Base-by-base conservation (phyloP, 129 eudicot species). In the Kitagawia praeruptora region DNA sequence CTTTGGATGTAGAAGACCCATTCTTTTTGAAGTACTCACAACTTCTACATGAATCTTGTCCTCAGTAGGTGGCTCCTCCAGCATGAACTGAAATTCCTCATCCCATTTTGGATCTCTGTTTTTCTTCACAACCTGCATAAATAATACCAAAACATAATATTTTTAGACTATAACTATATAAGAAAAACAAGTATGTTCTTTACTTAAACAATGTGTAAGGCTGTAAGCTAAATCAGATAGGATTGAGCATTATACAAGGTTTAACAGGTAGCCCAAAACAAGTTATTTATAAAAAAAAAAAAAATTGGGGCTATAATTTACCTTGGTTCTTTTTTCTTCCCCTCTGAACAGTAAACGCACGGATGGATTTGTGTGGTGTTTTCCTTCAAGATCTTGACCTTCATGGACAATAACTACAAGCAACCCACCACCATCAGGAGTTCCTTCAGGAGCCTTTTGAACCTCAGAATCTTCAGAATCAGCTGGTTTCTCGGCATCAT, bases 331-430 rank as follows among this genome's bases (percentile, higher is more conserved):
- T 86, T 67, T 89, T 77, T 94, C 98, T 80, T 94, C 98, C 54
- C 97, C 98, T 73, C 82, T 89, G 76, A 91, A 89, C 40, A 91
- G 81, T 53, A 94, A 4, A 71, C 97, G 96, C n/a, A 88, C 91
- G 0, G 93, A 91, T 25, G 98, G 98, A 90, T 91, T 91, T 4
- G 91, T 89, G 85, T 94, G 98, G 89, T 94, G 87, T 82, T 94
- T 94, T 80, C 98, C 98, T 87, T 94, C 97, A 38, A 94, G 83
- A 81, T 94, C 98, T 87, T 91, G 93, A 53, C 87, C 96, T 88
- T 94, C 96, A 47, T 94, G 98, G 81, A 94, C 81, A 74, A 83
- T 89, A 80, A 94, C 85, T 23, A 91, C 96, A 9, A 94, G 98
- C 88, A 94, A 78, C 41, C 98, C 98, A 63, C 98, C 97, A 10